These are phyloP conservation scores for Talaromyces adpressus DNA, from an alignment of 495 filamentous ascomycete genomes.

Conservation along the genomic window DNA sequence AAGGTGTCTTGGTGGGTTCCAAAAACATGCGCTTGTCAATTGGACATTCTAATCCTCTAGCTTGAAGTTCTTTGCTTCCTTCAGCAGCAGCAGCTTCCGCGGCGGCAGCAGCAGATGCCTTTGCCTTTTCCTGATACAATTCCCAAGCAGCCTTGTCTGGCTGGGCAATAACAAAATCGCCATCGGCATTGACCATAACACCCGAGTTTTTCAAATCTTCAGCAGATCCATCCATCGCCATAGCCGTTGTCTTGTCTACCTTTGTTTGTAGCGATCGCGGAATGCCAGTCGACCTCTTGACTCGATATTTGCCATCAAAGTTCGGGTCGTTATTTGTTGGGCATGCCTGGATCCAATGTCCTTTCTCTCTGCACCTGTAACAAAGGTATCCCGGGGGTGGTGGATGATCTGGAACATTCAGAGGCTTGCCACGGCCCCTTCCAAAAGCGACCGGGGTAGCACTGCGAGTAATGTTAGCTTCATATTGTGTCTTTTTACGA, in stretches of 20 bases:
- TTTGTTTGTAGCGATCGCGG: conserved; percentile 88
- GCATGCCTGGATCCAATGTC: conserved; percentile 96
- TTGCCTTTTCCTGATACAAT: conserved; percentile 85
- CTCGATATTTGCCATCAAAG: conserved; percentile 80
- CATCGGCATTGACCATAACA: conserved; percentile 95
- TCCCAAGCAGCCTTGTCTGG: conserved; percentile 95
- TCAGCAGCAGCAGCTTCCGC: conserved; percentile 61
- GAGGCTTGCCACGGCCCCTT: conserved; percentile 50
- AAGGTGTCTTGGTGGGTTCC: conserved; percentile 97
- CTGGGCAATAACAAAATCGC: conserved; percentile 91
- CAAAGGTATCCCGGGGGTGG: conserved; percentile 92
- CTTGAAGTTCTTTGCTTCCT: conserved; percentile 73
- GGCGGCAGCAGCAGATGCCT: conserved; percentile 72
- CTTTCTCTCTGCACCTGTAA: conserved; percentile 96
- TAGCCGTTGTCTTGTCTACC: conserved; percentile 77
- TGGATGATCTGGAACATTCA: conserved; percentile 80
- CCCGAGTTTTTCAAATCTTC: conserved; percentile 75
- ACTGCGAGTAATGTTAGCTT: conserved; percentile 28
- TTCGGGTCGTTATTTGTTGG: conserved; percentile 97
- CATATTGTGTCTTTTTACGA: background rate
- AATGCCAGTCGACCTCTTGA: conserved; percentile 94
- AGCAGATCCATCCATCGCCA: conserved; percentile 63
- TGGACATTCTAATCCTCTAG: conserved; percentile 81
- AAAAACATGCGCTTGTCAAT: conserved; percentile 96
- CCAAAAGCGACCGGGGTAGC: conserved; percentile 57